Base-by-base conservation (phyloP, 148 eudicot genomes). In the Fagopyrum homotropicum region DNA sequence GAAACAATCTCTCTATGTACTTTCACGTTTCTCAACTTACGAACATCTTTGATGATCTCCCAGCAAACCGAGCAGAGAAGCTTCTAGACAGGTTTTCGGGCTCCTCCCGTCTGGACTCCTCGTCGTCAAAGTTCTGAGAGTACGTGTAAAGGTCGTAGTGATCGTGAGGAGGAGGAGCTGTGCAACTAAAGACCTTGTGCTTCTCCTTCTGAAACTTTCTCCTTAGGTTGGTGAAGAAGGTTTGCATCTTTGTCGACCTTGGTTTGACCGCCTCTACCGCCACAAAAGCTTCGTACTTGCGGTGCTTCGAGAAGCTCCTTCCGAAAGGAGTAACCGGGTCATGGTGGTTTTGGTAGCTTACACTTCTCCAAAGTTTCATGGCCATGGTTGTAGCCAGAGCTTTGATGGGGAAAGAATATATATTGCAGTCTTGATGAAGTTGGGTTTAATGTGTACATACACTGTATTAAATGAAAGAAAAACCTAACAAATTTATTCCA, bases 251-350 rank as follows among this genome's bases (percentile, higher is more conserved):
- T 59, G 40, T 35, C 40, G 17, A 44, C 72, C 9, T 74, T 71
- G 14, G 47, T 0, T 51, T 72, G 73, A 11, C 46, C 16, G 45
- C n/a, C 45, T 35, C 46, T 2, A 10, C 5, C 4, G n/a, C 35
- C 45, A 15, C 46, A 7, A 4, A 44, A 6, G 46, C 71, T 10
- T 35, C 46, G 45, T 16, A 30, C 12, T 29, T 11, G 16, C 71
- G 44, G 15, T 66, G 45, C 71, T 66, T 45, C 7, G 71, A 35
- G 71, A 66, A 66, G 71, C 71, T 66, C 71, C 46, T 66, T 30
- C 46, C 46, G 6, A 66, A 15, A 0, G 71, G 45, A 66, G 46
- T 7, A 66, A 10, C 16, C 11, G 9, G 69, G 69, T 6, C 40
- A 2, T 59, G 66, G 66, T n/a, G 30, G 66, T 7, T 9, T n/a